Evolutionary conservation across 2,329 filamentous ascomycete genomes (phyloP).

Genomic region (Aspergillus melleus): DNA sequence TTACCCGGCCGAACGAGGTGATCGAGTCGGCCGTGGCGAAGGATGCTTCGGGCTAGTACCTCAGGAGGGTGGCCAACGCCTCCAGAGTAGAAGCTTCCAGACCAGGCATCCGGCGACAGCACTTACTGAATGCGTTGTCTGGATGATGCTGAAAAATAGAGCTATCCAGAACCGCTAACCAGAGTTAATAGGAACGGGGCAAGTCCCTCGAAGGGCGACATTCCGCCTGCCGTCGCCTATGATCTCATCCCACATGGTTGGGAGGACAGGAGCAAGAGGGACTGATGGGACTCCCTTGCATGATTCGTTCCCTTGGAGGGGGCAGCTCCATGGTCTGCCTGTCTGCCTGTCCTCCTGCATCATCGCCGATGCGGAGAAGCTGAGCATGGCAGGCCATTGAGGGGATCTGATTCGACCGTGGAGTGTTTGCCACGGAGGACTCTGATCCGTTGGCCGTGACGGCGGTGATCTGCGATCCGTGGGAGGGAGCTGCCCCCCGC

Average conservation of each 20-base stretch:
- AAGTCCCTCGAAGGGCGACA: neutral
- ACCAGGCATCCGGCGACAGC: neutral
- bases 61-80: neutral
- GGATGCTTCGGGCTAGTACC: too few relatives aligned
- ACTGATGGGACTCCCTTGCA: conserved; percentile 4
- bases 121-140: neutral
- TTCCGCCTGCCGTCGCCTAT: conserved; percentile 1
- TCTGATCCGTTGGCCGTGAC: conserved; percentile 9
- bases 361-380: neutral
- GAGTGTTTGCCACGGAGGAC: conserved; percentile 11
- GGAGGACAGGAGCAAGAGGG: neutral
- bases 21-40: neutral
- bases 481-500: neutral
- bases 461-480: neutral
- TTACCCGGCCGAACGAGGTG: neutral
- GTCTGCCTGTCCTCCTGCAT: neutral
- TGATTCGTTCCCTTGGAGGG: neutral
- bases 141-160: neutral
- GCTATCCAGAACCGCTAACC: neutral
- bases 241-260: conserved; percentile 17
- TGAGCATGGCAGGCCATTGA: neutral
- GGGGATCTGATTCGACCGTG: neutral
- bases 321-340: neutral
- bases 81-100: neutral
- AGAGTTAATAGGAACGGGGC: neutral